Conservation (phyloP, 257 asterid genomes). For the Nicotiana otophora region DNA sequence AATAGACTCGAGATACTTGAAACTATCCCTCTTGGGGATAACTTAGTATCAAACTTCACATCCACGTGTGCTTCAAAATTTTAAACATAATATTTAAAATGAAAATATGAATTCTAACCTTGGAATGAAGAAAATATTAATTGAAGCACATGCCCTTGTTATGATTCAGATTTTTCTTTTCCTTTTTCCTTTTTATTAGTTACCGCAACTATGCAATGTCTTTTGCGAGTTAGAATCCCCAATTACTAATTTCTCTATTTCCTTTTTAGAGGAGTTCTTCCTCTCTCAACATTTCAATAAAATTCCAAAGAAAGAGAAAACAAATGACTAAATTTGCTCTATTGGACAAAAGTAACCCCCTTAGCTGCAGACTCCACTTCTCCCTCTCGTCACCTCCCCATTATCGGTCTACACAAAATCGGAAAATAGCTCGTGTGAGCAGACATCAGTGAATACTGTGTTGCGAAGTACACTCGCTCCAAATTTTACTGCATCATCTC, state of each 20-base stretch:
- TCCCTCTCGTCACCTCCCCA: background rate
- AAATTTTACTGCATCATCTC: too few species aligned
- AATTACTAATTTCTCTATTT: too few species aligned
- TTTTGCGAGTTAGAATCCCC: background rate
- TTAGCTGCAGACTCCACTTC: background rate
- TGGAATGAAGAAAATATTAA: too few species aligned
- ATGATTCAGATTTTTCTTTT: too few species aligned
- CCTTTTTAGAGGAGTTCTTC: background rate
- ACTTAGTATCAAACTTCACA: too few species aligned
- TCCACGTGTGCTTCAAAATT: too few species aligned
- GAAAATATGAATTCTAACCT: too few species aligned
- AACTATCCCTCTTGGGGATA: too few species aligned
- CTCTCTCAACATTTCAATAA: background rate
- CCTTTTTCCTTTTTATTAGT: background rate
- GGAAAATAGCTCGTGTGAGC: background rate
- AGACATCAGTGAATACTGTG: background rate
- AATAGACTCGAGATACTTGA: too few species aligned
- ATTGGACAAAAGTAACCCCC: background rate
- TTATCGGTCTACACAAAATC: background rate
- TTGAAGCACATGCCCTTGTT: too few species aligned
- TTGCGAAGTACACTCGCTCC: background rate
- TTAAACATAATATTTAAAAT: too few species aligned
- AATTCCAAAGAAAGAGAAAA: background rate
- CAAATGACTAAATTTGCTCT: background rate
- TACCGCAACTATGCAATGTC: background rate